Conservation (phyloP, 2,329 filamentous ascomycete genomes). For the Nemania sp. region DNA sequence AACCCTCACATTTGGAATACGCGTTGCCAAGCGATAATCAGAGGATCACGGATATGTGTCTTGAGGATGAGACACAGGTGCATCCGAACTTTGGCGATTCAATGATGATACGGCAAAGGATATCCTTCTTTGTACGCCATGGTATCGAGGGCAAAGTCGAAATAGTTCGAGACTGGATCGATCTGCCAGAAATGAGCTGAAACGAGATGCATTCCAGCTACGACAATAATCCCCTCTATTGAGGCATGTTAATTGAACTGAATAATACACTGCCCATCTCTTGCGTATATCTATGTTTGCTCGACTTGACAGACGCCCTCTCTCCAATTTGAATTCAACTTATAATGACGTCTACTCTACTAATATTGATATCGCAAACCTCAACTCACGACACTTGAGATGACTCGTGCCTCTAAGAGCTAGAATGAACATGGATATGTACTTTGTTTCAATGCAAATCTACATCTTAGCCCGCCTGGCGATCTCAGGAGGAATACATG, state of each 20-base stretch:
- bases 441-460: not conserved
- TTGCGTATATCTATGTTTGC: too few relatives aligned
- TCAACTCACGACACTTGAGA: too few relatives aligned
- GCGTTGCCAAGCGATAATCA: constrained; percentile 16
- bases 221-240: not conserved
- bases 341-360: too few relatives aligned
- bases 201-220: too few relatives aligned
- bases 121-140: constrained; percentile 15
- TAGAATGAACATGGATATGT: too few relatives aligned
- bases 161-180: constrained; percentile 20
- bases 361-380: not conserved
- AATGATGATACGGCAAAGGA: constrained; percentile 11
- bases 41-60: constrained; percentile 23
- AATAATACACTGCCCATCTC: too few relatives aligned
- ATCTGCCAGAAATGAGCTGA: constrained; percentile 2
- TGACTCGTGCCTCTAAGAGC: too few relatives aligned
- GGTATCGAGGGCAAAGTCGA: not conserved
- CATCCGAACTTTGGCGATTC: constrained; percentile 1
- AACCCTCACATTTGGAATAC: not conserved
- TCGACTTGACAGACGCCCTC: too few relatives aligned
- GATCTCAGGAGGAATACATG: not conserved
- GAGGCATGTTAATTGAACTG: too few relatives aligned
- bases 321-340: too few relatives aligned
- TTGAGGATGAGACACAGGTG: constrained; percentile 19
- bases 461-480: not conserved